Conservation (phyloP, 495 filamentous ascomycete species). For the Viridothelium virens region DNA sequence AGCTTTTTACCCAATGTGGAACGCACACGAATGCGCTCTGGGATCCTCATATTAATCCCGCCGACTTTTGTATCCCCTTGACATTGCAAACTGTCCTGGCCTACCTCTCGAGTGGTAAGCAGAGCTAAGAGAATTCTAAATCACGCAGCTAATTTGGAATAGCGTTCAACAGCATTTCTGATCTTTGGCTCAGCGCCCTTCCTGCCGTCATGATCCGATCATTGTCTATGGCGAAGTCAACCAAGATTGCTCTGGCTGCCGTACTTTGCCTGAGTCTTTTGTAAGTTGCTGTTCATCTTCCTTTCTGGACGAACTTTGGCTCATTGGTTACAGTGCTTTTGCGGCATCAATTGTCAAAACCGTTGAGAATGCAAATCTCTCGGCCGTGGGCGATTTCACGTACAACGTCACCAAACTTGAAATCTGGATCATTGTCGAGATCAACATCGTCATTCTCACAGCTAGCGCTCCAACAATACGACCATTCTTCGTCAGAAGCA, state of each 20-base stretch:
- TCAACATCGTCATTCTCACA: conserved; percentile 2
- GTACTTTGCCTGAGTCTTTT: conserved; percentile 8
- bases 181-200: conserved; percentile 7
- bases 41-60: neutral
- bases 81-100: neutral
- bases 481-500: neutral
- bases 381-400: neutral
- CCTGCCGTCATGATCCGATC: neutral
- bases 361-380: conserved; percentile 3
- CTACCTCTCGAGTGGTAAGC: neutral
- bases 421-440: conserved; percentile 5
- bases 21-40: neutral
- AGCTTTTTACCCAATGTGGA: neutral
- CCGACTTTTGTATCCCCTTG: neutral
- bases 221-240: neutral
- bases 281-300: neutral
- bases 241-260: conserved; percentile 4
- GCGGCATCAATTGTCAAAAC: conserved; percentile 8
- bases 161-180: conserved; percentile 2
- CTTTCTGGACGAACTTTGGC: neutral
- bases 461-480: conserved; percentile 2
- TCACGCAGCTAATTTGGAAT: neutral
- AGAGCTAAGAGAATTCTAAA: neutral
- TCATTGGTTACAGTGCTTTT: neutral
- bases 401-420: conserved; percentile 6